Conservation (phyloP, 345 rosid species). For the Boechera stricta region DNA sequence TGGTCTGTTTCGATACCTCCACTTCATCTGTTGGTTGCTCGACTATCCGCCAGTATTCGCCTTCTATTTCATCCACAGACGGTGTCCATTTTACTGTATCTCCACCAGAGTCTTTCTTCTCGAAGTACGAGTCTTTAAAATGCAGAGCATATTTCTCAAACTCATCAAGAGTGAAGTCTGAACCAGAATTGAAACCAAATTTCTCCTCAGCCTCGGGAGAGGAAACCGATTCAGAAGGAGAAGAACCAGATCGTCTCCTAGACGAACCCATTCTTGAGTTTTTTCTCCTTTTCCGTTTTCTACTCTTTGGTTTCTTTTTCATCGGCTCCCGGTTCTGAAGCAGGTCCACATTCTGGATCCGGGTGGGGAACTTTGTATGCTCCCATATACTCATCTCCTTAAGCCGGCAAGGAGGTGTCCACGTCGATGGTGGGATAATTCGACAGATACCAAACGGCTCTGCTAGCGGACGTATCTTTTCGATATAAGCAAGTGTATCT, state of each 20-base stretch:
- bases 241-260: conserved; percentile 57
- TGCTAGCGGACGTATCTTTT: conserved; percentile 79
- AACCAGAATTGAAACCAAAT: conserved; percentile 87
- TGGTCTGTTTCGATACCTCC: conserved; percentile 59
- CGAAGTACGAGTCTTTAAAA: conserved; percentile 76
- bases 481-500: conserved; percentile 85
- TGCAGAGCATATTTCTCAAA: conserved; percentile 67
- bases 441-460: conserved; percentile 88
- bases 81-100: conserved; percentile 54
- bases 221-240: conserved; percentile 54
- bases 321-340: conserved; percentile 96
- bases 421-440: conserved; percentile 85
- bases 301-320: conserved; percentile 73
- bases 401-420: conserved; percentile 87
- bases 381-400: conserved; percentile 74
- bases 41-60: conserved; percentile 94
- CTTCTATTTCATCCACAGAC: conserved; percentile 82
- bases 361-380: conserved; percentile 74
- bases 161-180: conserved; percentile 82
- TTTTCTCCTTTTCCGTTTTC: conserved; percentile 76
- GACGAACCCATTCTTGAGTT: conserved; percentile 65
- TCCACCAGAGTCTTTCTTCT: conserved; percentile 48
- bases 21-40: conserved; percentile 93
- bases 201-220: conserved; percentile 78
- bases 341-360: conserved; percentile 84